Conservation (phyloP, 2,329 filamentous ascomycete species). For the Pseudophaeomoniella oleicola region DNA sequence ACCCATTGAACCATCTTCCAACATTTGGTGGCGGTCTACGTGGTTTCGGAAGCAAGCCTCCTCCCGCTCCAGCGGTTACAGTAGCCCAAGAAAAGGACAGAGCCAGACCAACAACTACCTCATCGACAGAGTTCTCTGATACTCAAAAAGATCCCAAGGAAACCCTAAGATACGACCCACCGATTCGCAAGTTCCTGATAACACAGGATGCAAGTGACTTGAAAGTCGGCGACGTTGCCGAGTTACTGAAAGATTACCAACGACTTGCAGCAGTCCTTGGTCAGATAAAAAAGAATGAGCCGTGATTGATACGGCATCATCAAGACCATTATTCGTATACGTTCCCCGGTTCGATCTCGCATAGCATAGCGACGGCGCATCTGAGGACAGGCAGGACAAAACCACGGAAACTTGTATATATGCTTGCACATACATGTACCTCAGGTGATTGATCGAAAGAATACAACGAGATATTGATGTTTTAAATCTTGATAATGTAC, state of each 20-base stretch:
- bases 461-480: too few relatives aligned
- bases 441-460: too few relatives aligned
- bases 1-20: slow-evolving; percentile 61
- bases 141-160: slow-evolving; percentile 48
- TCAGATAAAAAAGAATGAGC: slow-evolving; percentile 19
- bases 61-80: slow-evolving; percentile 26
- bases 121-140: slow-evolving; percentile 13
- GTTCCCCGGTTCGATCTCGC: background rate
- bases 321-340: background rate
- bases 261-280: slow-evolving; percentile 52
- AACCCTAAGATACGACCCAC: slow-evolving; percentile 42
- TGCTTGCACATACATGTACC: too few relatives aligned
- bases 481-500: too few relatives aligned
- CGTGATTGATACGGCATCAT: too few relatives aligned
- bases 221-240: slow-evolving; percentile 56
- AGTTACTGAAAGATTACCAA: slow-evolving; percentile 60
- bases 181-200: slow-evolving; percentile 60
- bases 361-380: too few relatives aligned
- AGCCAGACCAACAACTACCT: background rate
- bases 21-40: slow-evolving; percentile 45
- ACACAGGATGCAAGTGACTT: slow-evolving; percentile 55
- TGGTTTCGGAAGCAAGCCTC: slow-evolving; percentile 46
- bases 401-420: too few relatives aligned
- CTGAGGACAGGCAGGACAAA: too few relatives aligned
- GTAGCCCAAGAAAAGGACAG: slow-evolving; percentile 1